Evolutionary conservation across 768 basidiomycete species (phyloP).

Genomic region (Dictyophora rubrovolvata): DNA sequence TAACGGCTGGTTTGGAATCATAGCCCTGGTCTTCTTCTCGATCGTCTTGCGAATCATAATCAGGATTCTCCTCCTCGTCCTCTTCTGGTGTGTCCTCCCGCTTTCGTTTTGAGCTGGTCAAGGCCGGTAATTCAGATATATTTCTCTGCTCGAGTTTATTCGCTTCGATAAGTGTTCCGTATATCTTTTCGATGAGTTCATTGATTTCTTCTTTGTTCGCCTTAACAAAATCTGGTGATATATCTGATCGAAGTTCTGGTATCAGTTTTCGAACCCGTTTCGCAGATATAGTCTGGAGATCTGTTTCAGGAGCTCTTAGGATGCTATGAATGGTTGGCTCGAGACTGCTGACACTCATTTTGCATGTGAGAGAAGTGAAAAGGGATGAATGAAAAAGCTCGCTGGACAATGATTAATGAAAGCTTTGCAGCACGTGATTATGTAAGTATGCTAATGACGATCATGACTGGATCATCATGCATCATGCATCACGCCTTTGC

Average conservation of each 20-base stretch:
- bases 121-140: conserved; percentile 15
- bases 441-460: no score
- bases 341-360: conserved; percentile 32
- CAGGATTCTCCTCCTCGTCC: conserved; percentile 27
- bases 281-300: conserved; percentile 73
- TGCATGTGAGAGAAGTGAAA: neutral
- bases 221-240: conserved; percentile 54
- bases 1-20: conserved; percentile 3
- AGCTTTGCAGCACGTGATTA: no score
- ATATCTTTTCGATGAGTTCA: conserved; percentile 54
- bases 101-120: conserved; percentile 15
- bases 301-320: conserved; percentile 64
- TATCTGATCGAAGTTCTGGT: conserved; percentile 37
- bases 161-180: conserved; percentile 42
- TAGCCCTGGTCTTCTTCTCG: conserved; percentile 17
- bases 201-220: conserved; percentile 62
- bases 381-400: neutral
- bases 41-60: conserved; percentile 12
- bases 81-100: conserved; percentile 12
- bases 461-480: neutral
- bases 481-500: neutral
- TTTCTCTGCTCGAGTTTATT: conserved; percentile 16
- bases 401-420: neutral
- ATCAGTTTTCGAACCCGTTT: conserved; percentile 80
- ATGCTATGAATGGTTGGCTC: conserved; percentile 57